phyloP scores from a whole-genome alignment of 148 eudicot genomes.

The Fagopyrum tataricum region DNA sequence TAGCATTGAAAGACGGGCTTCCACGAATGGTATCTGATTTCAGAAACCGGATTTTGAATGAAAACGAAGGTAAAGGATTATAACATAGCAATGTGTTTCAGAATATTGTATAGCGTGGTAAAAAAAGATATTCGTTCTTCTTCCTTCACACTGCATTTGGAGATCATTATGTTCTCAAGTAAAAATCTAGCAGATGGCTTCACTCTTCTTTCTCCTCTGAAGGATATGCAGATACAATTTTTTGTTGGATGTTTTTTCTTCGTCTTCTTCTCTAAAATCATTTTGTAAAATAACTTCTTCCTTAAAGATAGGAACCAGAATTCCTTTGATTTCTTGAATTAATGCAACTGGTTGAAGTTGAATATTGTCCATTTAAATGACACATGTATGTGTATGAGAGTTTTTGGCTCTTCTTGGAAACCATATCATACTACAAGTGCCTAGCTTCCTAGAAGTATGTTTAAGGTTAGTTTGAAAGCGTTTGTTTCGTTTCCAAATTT shows the following conservation, averaged over 20 bases:
- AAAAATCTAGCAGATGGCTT: background rate
- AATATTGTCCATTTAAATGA: background rate
- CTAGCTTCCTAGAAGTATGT: background rate
- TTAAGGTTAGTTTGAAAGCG: too few species aligned
- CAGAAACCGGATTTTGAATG: constrained; percentile 65
- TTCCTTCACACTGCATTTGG: background rate
- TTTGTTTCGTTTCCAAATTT: too few species aligned
- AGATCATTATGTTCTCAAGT: background rate
- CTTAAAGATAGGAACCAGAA: background rate
- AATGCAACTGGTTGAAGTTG: background rate
- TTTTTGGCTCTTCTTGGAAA: background rate
- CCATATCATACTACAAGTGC: background rate
- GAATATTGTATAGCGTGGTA: constrained; percentile 6
- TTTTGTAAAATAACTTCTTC: constrained; percentile 8
- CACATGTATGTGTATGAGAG: background rate
- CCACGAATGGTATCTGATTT: constrained; percentile 80
- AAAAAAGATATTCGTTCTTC: background rate
- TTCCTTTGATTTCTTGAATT: background rate
- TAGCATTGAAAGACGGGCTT: constrained; percentile 63
- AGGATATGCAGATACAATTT: background rate
- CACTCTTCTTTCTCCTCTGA: background rate
- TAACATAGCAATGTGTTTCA: background rate
- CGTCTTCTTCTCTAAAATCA: background rate
- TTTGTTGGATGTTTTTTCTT: background rate
- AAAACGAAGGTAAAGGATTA: constrained; percentile 57